Evolutionary conservation across 805 yeast genomes (phyloP).

Genomic region (Candida hungchunana): DNA sequence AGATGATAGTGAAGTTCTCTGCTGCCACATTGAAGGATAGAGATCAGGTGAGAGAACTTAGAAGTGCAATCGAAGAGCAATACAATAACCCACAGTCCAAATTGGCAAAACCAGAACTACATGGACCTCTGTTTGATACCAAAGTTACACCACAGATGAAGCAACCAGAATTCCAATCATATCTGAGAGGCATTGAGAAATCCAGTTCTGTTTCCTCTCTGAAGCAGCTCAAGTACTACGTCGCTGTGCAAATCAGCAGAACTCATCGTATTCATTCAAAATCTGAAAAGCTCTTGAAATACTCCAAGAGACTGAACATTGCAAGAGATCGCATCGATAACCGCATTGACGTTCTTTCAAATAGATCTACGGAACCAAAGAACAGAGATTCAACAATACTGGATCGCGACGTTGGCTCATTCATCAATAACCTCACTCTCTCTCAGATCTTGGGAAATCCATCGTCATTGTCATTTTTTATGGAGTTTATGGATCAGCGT

Average conservation of each 20-base stretch:
- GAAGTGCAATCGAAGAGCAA: conserved; percentile 68
- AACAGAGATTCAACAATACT: conserved; percentile 8
- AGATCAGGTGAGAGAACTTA: conserved; percentile 64
- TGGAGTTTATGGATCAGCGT: conserved; percentile 52
- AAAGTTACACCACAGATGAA: conserved; percentile 38
- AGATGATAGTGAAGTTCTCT: conserved; percentile 51
- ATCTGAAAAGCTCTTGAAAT: conserved; percentile 24
- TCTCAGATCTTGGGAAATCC: conserved; percentile 45
- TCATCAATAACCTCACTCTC: conserved; percentile 30
- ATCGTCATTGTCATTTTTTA: conserved; percentile 43
- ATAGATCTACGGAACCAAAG: neutral
- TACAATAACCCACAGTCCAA: conserved; percentile 28
- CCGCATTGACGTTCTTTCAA: conserved; percentile 25
- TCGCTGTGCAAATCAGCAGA: conserved; percentile 44
- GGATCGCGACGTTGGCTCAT: conserved; percentile 20
- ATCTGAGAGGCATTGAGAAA: conserved; percentile 32
- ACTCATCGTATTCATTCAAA: conserved; percentile 30
- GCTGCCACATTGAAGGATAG: conserved; percentile 68
- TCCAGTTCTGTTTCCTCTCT: conserved; percentile 39
- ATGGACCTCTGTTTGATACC: conserved; percentile 27
- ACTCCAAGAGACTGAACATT: conserved; percentile 28
- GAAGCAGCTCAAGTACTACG: conserved; percentile 43
- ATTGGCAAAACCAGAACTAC: conserved; percentile 5
- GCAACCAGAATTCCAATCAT: conserved; percentile 36
- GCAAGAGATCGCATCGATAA: conserved; percentile 30